Conservation (phyloP, 768 basidiomycete species). For the Phylloporus rhodoxanthus region DNA sequence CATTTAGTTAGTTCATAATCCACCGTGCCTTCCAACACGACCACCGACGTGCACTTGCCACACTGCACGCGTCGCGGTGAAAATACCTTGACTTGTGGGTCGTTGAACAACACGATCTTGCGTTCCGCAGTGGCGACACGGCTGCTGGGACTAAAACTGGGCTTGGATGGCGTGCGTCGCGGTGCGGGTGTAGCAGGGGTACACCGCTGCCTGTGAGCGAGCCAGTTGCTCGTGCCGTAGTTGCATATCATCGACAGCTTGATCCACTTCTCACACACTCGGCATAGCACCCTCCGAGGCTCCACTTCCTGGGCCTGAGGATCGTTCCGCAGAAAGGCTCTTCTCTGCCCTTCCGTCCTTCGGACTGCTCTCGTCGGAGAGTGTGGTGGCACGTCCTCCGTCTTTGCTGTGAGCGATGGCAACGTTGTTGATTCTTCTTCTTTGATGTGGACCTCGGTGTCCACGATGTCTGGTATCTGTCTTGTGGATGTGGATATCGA, state of each 20-base stretch:
- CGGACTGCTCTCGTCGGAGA: constrained; percentile 19
- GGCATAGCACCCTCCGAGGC: constrained; percentile 50
- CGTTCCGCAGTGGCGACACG: constrained; percentile 59
- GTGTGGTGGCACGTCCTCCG: not conserved
- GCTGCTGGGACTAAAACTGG: constrained; percentile 43
- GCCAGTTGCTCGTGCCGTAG: constrained; percentile 52
- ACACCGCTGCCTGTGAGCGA: constrained; percentile 45
- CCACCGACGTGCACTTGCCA: constrained; percentile 40
- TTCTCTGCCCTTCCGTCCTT: constrained; percentile 38
- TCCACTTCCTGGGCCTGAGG: constrained; percentile 45
- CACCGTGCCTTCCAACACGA: constrained; percentile 43
- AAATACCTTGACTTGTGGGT: constrained; percentile 51
- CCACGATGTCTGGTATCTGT: constrained; percentile 1
- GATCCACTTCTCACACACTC: constrained; percentile 60
- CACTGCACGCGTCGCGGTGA: constrained; percentile 45
- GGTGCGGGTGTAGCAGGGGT: constrained; percentile 36
- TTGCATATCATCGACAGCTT: constrained; percentile 35
- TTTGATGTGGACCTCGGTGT: constrained; percentile 3
- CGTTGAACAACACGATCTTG: constrained; percentile 58
- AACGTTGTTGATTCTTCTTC: constrained; percentile 11
- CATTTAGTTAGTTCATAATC: constrained; percentile 59
- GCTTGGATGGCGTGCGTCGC: constrained; percentile 14
- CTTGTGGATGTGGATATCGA: constrained; percentile 13
- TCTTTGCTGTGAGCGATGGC: constrained; percentile 5
- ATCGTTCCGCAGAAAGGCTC: constrained; percentile 49